These are phyloP conservation scores for Penicillium mononematosum DNA, from an alignment of 495 filamentous ascomycete genomes.

Conservation along the genomic window DNA sequence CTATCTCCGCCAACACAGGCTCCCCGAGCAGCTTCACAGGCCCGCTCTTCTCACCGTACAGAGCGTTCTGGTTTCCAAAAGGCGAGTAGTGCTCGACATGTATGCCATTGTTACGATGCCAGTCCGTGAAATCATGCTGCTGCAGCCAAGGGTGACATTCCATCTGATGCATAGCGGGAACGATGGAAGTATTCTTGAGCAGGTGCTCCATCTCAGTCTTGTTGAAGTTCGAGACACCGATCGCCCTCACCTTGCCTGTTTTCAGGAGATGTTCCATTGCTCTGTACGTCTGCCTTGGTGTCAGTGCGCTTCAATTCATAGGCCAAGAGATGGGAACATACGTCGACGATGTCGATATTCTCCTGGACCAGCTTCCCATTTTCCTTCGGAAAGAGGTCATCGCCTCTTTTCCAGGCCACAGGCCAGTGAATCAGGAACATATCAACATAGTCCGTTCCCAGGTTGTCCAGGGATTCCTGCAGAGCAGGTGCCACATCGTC, in stretches of 20 bases:
- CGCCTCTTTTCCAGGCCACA: constrained; percentile 47
- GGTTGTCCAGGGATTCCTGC: constrained; percentile 58
- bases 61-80: constrained; percentile 68
- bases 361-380: constrained; percentile 46
- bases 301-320: background rate
- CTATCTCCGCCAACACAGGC: constrained; percentile 57
- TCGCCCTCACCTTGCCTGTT: constrained; percentile 57
- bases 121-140: constrained; percentile 58
- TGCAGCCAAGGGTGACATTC: constrained; percentile 63
- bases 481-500: constrained; percentile 59
- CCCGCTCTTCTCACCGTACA: constrained; percentile 51
- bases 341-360: constrained; percentile 51
- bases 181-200: constrained; percentile 56
- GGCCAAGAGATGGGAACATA: constrained; percentile 24
- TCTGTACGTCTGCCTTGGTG: constrained; percentile 52
- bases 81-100: constrained; percentile 66
- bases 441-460: constrained; percentile 66
- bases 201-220: constrained; percentile 65
- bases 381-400: constrained; percentile 43
- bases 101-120: constrained; percentile 54
- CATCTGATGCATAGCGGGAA: constrained; percentile 66
- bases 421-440: constrained; percentile 72
- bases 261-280: constrained; percentile 62
- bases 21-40: constrained; percentile 61
- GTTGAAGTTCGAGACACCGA: constrained; percentile 79